Percentiles rank a stretch among this genome's conserved stretches.
Conservation (phyloP, 2,329 filamentous ascomycete genomes). For the Pochonia chlamydosporia region DNA sequence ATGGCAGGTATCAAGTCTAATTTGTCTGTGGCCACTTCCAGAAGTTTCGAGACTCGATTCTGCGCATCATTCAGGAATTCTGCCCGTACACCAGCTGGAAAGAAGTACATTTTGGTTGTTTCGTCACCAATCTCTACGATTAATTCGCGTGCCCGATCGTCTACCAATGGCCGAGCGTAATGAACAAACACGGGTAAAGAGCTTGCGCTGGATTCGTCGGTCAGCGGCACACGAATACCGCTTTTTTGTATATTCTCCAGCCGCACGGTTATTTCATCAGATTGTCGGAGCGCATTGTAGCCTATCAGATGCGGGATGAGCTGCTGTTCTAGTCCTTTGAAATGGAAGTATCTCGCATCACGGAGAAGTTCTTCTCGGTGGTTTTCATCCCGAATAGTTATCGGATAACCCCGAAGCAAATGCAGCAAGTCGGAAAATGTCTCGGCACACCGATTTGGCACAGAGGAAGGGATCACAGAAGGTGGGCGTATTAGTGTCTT, state of each 20-base stretch:
- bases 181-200: slow-evolving; percentile 51
- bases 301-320: slow-evolving; percentile 71
- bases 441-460: slow-evolving; percentile 76
- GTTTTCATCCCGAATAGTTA: slow-evolving; percentile 67
- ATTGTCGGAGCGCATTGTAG: slow-evolving; percentile 64
- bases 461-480: slow-evolving; percentile 73
- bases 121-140: slow-evolving; percentile 75
- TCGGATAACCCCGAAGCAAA: slow-evolving; percentile 74
- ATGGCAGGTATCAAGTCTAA: slow-evolving; percentile 59
- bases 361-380: slow-evolving; percentile 74
- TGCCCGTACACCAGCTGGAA: slow-evolving; percentile 38
- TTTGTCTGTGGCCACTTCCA: slow-evolving; percentile 78
- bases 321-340: slow-evolving; percentile 85
- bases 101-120: slow-evolving; percentile 51
- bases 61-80: slow-evolving; percentile 71
- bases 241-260: slow-evolving; percentile 86
- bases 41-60: slow-evolving; percentile 63
- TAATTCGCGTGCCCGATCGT: slow-evolving; percentile 66
- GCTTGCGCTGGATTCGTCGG: slow-evolving; percentile 30
- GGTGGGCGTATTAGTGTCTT: slow-evolving; percentile 78
- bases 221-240: slow-evolving; percentile 62
- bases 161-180: slow-evolving; percentile 83
- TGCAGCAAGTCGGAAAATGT: slow-evolving; percentile 79
- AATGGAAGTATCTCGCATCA: slow-evolving; percentile 88
- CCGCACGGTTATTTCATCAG: slow-evolving; percentile 73